These are phyloP conservation scores for Allantophomopsis lycopodina DNA, from an alignment of 2,329 filamentous ascomycete genomes.

Conservation along the genomic window DNA sequence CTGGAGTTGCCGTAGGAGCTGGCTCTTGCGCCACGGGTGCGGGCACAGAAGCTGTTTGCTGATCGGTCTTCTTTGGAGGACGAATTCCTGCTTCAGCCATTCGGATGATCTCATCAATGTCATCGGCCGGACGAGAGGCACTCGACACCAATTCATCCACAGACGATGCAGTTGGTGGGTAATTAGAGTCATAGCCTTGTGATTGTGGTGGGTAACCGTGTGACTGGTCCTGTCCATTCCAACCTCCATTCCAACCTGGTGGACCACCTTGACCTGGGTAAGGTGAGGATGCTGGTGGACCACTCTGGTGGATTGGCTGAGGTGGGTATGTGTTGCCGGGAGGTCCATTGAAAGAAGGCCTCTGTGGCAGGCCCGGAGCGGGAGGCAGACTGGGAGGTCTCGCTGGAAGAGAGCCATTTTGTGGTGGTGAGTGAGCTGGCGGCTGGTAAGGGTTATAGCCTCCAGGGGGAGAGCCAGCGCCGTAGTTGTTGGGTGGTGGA, in stretches of 20 bases:
- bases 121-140: constrained; percentile 34
- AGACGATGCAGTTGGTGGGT: constrained; percentile 24
- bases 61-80: constrained; percentile 26
- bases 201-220: constrained; percentile 20
- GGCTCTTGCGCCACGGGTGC: constrained; percentile 19
- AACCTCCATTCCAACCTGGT: constrained; percentile 14
- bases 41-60: constrained; percentile 26
- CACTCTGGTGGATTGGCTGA: constrained; percentile 40
- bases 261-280: constrained; percentile 9
- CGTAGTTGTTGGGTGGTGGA: constrained; percentile 21
- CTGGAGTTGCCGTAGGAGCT: constrained; percentile 28
- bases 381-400: constrained; percentile 38
- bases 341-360: constrained; percentile 38
- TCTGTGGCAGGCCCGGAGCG: constrained; percentile 43
- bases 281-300: constrained; percentile 15
- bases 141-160: constrained; percentile 33
- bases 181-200: constrained; percentile 18
- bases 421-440: constrained; percentile 23
- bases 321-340: constrained; percentile 33
- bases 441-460: constrained; percentile 27
- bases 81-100: constrained; percentile 49
- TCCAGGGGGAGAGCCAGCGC: constrained; percentile 23
- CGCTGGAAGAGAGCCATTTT: constrained; percentile 25
- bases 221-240: constrained; percentile 21
- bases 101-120: constrained; percentile 52